Evolutionary conservation across 345 rosid species (phyloP).

Genomic region (Bruguiera gymnorhiza): DNA sequence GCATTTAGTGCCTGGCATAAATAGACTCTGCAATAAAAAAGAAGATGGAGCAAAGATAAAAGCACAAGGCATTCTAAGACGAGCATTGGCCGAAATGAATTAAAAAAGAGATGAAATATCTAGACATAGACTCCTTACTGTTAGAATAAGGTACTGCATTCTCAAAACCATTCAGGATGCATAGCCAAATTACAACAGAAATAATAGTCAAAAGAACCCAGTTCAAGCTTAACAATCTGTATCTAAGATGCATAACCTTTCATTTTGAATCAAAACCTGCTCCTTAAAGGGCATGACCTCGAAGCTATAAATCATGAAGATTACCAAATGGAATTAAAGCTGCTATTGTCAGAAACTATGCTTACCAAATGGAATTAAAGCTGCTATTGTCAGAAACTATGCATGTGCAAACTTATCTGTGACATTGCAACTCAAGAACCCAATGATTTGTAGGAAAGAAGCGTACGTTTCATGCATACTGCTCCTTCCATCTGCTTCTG

Average conservation of each 20-base stretch:
- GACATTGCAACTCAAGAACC: background rate
- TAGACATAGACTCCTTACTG: no score
- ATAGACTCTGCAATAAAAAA: no score
- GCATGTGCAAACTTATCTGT: no score
- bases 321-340: background rate
- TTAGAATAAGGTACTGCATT: no score
- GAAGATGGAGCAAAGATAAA: background rate
- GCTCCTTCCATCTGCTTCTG: constrained; percentile 13
- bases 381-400: no score
- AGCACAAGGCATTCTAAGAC: background rate
- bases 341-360: no score
- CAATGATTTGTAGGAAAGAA: background rate
- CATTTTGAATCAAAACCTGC: no score
- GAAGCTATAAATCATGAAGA: background rate
- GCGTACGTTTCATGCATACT: constrained; percentile 25
- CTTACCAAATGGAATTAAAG: background rate
- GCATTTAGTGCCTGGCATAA: no score
- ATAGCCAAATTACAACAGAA: no score
- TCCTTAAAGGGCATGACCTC: background rate
- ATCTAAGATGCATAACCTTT: no score
- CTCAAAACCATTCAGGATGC: background rate
- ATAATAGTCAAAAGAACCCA: no score
- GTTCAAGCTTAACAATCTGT: background rate
- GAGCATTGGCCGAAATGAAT: no score
- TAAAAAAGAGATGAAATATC: background rate